Evolutionary conservation across 495 filamentous ascomycete species (phyloP).

Genomic region (Arthonia radiata): DNA sequence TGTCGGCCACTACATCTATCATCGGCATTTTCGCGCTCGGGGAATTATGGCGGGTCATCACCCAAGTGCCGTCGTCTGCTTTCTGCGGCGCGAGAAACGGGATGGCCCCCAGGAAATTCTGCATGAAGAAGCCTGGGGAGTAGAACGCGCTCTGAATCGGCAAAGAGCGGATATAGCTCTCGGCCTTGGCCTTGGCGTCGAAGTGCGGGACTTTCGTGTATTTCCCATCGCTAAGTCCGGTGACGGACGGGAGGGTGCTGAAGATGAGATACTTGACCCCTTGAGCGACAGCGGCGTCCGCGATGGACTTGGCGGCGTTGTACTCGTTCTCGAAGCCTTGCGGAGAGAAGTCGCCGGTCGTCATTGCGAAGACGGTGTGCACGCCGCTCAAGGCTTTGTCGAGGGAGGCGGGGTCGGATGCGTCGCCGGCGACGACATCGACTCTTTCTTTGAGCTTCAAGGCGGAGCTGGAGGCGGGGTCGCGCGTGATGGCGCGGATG

Average conservation of each 20-base stretch:
- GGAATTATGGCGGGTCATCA: slow-evolving; percentile 10
- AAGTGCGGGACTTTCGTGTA: slow-evolving; percentile 16
- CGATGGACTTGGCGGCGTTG: slow-evolving; percentile 18
- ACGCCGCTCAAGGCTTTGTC: slow-evolving; percentile 17
- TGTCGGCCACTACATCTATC: slow-evolving; percentile 21
- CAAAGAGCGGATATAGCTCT: slow-evolving; percentile 20
- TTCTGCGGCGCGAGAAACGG: slow-evolving; percentile 10
- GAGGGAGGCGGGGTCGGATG: slow-evolving; percentile 15
- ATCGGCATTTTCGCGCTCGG: slow-evolving; percentile 16
- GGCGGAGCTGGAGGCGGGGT: slow-evolving; percentile 13
- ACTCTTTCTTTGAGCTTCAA: slow-evolving; percentile 9
- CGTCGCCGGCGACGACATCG: slow-evolving; percentile 15
- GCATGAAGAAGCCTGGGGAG: slow-evolving; percentile 22
- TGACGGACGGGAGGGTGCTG: slow-evolving; percentile 17
- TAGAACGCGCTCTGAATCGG: slow-evolving; percentile 22
- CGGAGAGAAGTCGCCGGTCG: slow-evolving; percentile 13
- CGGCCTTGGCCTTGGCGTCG: slow-evolving; percentile 22
- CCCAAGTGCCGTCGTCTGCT: slow-evolving; percentile 12
- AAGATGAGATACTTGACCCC: slow-evolving; percentile 25
- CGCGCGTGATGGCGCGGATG: slow-evolving; percentile 31
- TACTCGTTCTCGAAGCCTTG: slow-evolving; percentile 15
- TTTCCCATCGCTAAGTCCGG: slow-evolving; percentile 16
- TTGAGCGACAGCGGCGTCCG: slow-evolving; percentile 19
- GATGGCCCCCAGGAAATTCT: slow-evolving; percentile 16
- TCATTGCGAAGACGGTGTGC: slow-evolving; percentile 26